These are phyloP conservation scores for Allium fistulosum DNA, from an alignment of 106 monocot species.

Conservation along the genomic window DNA sequence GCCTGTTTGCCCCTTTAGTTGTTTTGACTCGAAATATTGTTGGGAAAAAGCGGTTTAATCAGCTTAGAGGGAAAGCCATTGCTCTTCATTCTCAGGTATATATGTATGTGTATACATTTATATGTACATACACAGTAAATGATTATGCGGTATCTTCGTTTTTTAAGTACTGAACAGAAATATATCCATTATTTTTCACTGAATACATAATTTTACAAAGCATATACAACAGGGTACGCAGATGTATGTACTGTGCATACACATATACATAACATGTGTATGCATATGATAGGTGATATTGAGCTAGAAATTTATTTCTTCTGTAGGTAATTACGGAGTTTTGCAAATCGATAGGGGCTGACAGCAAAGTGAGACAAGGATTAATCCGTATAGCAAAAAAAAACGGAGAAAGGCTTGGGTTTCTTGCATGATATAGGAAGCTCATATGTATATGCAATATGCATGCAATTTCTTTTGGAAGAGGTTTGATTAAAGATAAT, in stretches of 20 bases:
- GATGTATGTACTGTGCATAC: too few species aligned
- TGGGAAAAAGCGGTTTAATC: conserved; percentile 82
- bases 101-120: neutral
- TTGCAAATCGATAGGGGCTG: conserved; percentile 90
- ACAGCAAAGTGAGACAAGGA: conserved; percentile 75
- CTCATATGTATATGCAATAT: too few species aligned
- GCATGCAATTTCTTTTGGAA: too few species aligned
- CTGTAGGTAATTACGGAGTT: conserved; percentile 83
- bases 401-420: conserved; percentile 89
- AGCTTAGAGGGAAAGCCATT: conserved; percentile 90
- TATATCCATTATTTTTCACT: too few species aligned
- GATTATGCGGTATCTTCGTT: too few species aligned
- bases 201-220: too few species aligned
- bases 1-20: conserved; percentile 76
- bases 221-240: too few species aligned
- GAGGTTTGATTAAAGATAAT: neutral
- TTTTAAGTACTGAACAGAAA: too few species aligned
- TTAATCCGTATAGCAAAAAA: conserved; percentile 92
- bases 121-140: neutral
- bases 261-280: too few species aligned
- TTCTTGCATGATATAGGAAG: conserved; percentile 56
- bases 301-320: neutral
- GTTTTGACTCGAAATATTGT: conserved; percentile 60
- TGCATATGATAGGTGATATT: too few species aligned
- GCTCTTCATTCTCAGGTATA: conserved; percentile 89